phyloP scores from a whole-genome alignment of 2,329 filamentous ascomycete species.

The Teratosphaeria viscida region DNA sequence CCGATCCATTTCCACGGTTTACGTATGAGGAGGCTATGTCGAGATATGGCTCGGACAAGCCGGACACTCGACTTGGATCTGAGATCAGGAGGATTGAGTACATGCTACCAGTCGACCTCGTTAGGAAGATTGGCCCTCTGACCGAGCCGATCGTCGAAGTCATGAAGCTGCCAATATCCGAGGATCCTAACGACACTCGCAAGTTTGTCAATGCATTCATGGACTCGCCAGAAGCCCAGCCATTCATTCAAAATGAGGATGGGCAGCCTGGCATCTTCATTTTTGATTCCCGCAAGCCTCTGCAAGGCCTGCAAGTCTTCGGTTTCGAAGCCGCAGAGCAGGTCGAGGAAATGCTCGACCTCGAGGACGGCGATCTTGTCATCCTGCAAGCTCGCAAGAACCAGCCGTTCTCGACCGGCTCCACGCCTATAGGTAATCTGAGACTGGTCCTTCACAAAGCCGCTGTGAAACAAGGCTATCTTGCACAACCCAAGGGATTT shows the following conservation, averaged over 20 bases:
- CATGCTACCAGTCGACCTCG: slow-evolving; percentile 52
- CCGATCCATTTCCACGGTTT: slow-evolving; percentile 45
- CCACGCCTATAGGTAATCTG: slow-evolving; percentile 60
- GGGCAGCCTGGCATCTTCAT: slow-evolving; percentile 75
- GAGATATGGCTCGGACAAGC: slow-evolving; percentile 80
- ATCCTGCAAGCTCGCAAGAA: slow-evolving; percentile 68
- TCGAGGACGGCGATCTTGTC: slow-evolving; percentile 66
- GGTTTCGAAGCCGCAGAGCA: slow-evolving; percentile 60
- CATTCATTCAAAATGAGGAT: slow-evolving; percentile 57
- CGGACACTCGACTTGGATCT: slow-evolving; percentile 68
- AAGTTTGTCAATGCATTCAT: slow-evolving; percentile 61
- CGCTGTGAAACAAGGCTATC: slow-evolving; percentile 53
- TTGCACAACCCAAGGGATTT: slow-evolving; percentile 44
- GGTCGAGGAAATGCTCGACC: slow-evolving; percentile 41
- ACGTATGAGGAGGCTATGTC: slow-evolving; percentile 71
- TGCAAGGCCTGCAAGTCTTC: slow-evolving; percentile 66
- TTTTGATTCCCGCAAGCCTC: slow-evolving; percentile 60
- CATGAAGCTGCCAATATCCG: slow-evolving; percentile 54
- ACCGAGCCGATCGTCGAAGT: slow-evolving; percentile 62
- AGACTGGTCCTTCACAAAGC: slow-evolving; percentile 59
- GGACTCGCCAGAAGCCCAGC: slow-evolving; percentile 48
- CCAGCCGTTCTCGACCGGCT: slow-evolving; percentile 58
- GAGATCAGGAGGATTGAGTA: slow-evolving; percentile 54
- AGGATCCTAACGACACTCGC: slow-evolving; percentile 43
- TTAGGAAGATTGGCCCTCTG: slow-evolving; percentile 63